Conservation (phyloP, 345 rosid species). For the Gossypium herbaceum region DNA sequence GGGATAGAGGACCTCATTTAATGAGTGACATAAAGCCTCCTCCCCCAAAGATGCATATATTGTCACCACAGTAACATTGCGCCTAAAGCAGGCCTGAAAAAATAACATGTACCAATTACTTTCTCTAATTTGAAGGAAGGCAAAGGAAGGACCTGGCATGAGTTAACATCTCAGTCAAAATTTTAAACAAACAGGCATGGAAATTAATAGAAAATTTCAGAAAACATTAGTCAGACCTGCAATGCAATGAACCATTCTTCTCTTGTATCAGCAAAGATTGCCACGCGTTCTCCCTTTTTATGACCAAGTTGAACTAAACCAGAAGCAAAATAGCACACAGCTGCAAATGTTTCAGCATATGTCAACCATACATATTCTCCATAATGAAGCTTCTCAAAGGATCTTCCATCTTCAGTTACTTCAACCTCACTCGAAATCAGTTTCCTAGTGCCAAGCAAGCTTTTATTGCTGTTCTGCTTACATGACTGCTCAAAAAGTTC, state of each 20-base stretch:
- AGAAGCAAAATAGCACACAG: constrained; percentile 72
- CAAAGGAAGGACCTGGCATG: not conserved
- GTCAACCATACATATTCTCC: constrained; percentile 91
- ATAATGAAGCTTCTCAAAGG: constrained; percentile 89
- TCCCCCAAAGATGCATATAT: constrained; percentile 93
- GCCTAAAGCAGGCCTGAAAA: constrained; percentile 85
- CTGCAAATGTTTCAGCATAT: constrained; percentile 57
- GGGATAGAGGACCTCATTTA: constrained; percentile 39
- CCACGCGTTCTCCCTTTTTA: constrained; percentile 65
- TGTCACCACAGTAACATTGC: constrained; percentile 83
- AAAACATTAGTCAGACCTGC: constrained; percentile 53
- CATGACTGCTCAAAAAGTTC: constrained; percentile 86
- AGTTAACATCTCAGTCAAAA: not conserved
- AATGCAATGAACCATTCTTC: constrained; percentile 93
- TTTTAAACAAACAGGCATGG: not conserved
- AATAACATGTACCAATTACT: constrained; percentile 17
- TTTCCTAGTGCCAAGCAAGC: constrained; percentile 74
- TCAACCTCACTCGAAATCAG: constrained; percentile 65
- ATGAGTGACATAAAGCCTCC: constrained; percentile 91
- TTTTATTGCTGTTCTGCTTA: constrained; percentile 43
- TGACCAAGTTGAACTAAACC: constrained; percentile 80
- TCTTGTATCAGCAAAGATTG: constrained; percentile 92
- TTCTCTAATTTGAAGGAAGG: not conserved
- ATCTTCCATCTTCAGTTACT: constrained; percentile 55
- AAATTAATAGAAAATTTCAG: not conserved